Base-by-base conservation (phyloP, 2,329 filamentous ascomycete species). In the Dactylellina cionopaga region DNA sequence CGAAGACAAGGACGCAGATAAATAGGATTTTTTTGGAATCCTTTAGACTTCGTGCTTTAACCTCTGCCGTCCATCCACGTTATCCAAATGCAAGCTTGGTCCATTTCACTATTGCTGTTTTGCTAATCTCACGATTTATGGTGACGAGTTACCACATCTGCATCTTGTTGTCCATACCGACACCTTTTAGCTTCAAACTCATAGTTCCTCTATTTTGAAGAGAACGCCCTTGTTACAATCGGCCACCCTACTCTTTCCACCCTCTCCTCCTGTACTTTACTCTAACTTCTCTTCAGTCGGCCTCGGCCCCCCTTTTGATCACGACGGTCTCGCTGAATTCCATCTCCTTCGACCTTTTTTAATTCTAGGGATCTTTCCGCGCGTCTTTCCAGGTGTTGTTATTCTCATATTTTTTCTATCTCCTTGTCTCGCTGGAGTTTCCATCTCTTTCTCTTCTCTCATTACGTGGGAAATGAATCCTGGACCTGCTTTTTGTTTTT, bases 1-100 rank as follows among this genome's bases (percentile, higher is more conserved):
- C 19, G 66, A 71, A 27, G 66, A 71, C 37, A 71, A 64, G 44
- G 58, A 71, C 29, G 49, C 51, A 29, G 58, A 71, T 44, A 71
- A 71, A 58, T 71, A 71, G 52, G 62, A 56, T 46, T 24, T 25
- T 41, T 37, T 41, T 22, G 37, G 1, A 39, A 27, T 63, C 37
- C 25, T 27, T 35, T 31, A 27, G 62, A 31, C 37, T 9, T 55
- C 27, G 17, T 22, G 5, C 22, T 24, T 5, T 2, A 11, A 39
- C 35, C 10, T 9, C 10, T 7, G 3, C 17, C 35, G 11, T 43
- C 49, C 25, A 39, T 41, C 7, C 27, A n/a, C n/a, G 7, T 25
- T 35, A 7, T 41, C 2, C 24, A 39, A 55, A 24, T n/a, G 31
- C 5, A 10, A 29, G 22, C 13, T 11, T 25, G 10, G 25, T 15